Conservation (phyloP, 306 rosid genomes). For the Potentilla sterilis region DNA sequence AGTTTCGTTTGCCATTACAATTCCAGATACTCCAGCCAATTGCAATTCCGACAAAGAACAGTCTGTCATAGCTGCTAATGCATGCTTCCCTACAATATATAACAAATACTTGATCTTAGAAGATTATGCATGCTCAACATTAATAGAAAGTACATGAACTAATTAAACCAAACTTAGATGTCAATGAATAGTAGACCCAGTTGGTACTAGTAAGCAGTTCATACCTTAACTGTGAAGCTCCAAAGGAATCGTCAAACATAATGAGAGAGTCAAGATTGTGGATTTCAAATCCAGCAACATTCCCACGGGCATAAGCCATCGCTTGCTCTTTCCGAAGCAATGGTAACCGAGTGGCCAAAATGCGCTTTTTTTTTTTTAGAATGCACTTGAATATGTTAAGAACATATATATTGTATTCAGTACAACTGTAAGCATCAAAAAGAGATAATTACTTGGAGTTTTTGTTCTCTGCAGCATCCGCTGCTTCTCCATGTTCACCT, state of each 20-base stretch:
- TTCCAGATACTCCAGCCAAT: constrained; percentile 5
- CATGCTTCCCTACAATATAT: constrained; percentile 20
- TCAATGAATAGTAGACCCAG: not conserved
- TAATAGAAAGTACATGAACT: not conserved
- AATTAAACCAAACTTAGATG: not conserved
- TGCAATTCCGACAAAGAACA: constrained; percentile 15
- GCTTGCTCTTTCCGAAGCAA: constrained; percentile 64
- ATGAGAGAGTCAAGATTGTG: constrained; percentile 50
- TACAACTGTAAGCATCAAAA: not conserved
- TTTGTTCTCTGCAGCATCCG: constrained; percentile 35
- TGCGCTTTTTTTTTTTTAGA: no score
- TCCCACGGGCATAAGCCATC: constrained; percentile 70
- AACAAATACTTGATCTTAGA: not conserved
- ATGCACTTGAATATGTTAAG: constrained; percentile 32
- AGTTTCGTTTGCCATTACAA: constrained; percentile 11
- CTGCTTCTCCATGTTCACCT: constrained; percentile 34
- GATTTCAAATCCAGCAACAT: constrained; percentile 61
- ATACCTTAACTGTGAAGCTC: constrained; percentile 62
- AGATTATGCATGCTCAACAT: constrained; percentile 2
- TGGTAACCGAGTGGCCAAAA: constrained; percentile 47
- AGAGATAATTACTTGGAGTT: constrained; percentile 52
- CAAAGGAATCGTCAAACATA: constrained; percentile 62
- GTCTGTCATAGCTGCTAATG: constrained; percentile 18
- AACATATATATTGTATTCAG: constrained; percentile 6
- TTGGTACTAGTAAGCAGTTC: not conserved